Evolutionary conservation across 2,329 filamentous ascomycete genomes (phyloP), one percentile per base, ranked within the genome.

Genomic region (Scedosporium boydii): DNA sequence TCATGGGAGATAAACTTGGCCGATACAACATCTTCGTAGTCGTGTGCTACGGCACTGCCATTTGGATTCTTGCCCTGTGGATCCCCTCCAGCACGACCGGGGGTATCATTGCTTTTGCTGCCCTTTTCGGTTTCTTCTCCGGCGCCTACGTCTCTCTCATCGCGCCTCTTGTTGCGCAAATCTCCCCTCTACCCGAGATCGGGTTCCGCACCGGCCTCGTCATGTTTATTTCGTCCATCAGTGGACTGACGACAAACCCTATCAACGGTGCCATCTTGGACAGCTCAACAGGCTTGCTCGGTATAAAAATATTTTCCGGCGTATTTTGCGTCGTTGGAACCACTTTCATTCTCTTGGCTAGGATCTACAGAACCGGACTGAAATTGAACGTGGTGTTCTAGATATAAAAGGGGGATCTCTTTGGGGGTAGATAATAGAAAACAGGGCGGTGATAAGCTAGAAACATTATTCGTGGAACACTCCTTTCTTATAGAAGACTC

Each of bases 191-290:
- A 61, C 71, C 75, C 1, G 70, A 74, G 42, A 80, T 86, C 7
- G 84, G 84, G 1, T 77, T 82, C 10, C 75, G 82, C 6, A 72
- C 66, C 3, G 75, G 75, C 1, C 68, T 76, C 0, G 65, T 72
- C 4, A 87, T 86, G 68, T 78, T 80, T 2, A 70, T 83, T n/a
- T 74, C 81, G 16, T 78, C 81, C 1, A 71, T 88, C 42, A 80
- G 80, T 0, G 83, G 82, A 2, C 72, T 88, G 16, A 79, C 81
- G 1, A 80, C 83, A 0, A 82, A 77, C 62, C 84, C 85, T 0
- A 84, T 87, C 65, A 81, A 76, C 0, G 83, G 84, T 0, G 77
- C 77, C 0, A 76, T 77, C 56, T 59, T 76, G 1, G 66, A 70
- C 0, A 64, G 56, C 1, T 64, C 69, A 0, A 63, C 69, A 4